Evolutionary conservation across 2,329 filamentous ascomycete species (phyloP).

Genomic region (Ophiostoma perfectum): DNA sequence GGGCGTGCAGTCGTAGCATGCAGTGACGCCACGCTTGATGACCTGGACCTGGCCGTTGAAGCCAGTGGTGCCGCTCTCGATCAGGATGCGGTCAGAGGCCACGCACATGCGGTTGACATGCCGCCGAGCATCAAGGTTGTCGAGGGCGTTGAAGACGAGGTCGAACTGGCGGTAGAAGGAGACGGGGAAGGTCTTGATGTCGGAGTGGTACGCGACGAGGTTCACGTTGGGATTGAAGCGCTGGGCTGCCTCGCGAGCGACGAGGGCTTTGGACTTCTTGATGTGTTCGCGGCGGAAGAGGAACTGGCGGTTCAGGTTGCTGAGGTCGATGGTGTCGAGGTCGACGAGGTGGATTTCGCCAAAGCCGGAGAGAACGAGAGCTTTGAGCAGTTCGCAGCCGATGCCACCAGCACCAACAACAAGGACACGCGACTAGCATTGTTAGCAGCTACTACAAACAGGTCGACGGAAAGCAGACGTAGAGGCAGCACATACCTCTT

Average conservation of each 20-base stretch:
- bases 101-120: constrained; percentile 98
- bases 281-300: constrained; percentile 96
- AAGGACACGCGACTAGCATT: constrained; percentile 58
- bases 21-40: constrained; percentile 84
- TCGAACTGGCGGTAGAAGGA: constrained; percentile 80
- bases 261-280: constrained; percentile 91
- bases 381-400: constrained; percentile 95
- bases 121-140: constrained; percentile 87
- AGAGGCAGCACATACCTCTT: background rate
- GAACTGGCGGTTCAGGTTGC: constrained; percentile 96
- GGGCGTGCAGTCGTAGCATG: constrained; percentile 90
- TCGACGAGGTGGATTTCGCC: constrained; percentile 93
- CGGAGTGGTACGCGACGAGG: constrained; percentile 84
- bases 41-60: constrained; percentile 98
- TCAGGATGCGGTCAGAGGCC: constrained; percentile 79
- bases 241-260: constrained; percentile 67
- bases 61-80: constrained; percentile 95
- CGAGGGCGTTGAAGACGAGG: constrained; percentile 92
- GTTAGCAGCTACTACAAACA: too few species aligned
- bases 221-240: constrained; percentile 85
- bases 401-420: constrained; percentile 97
- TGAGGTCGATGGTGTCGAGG: constrained; percentile 95
- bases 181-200: constrained; percentile 92
- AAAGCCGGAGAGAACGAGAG: constrained; percentile 86
- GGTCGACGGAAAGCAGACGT: too few species aligned